A percentile compares a stretch with the other conserved stretches of the same genome.
phyloP scores from a whole-genome alignment of 1,284 basidiomycete genomes.

The Ustilago nuda region DNA sequence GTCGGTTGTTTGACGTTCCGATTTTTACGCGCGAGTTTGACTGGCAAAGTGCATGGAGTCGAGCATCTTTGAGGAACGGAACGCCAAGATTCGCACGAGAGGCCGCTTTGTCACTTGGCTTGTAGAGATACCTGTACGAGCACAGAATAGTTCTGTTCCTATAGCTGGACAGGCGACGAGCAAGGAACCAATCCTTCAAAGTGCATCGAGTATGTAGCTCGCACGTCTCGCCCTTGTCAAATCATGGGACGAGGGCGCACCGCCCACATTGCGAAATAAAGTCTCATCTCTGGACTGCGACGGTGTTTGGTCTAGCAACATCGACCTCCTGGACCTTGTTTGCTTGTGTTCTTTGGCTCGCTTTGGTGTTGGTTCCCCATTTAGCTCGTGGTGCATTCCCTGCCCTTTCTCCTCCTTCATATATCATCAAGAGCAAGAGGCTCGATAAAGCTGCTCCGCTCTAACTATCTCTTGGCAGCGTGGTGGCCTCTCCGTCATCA shows the following conservation, averaged over 20 bases:
- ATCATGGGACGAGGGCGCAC: background rate
- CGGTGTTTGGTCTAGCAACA: background rate
- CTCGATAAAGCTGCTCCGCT: background rate
- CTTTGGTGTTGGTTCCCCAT: conserved; percentile 6
- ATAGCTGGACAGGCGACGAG: background rate
- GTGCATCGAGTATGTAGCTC: background rate
- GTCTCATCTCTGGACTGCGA: background rate
- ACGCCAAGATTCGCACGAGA: conserved; percentile 4
- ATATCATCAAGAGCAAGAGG: background rate
- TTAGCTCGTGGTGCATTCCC: conserved; percentile 3
- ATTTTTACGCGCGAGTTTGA: background rate
- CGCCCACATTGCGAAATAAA: background rate
- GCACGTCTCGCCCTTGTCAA: background rate
- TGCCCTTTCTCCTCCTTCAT: background rate
- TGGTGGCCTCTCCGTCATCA: background rate
- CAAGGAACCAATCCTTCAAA: background rate
- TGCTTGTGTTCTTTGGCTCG: conserved; percentile 8
- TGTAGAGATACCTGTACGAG: background rate
- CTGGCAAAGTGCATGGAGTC: background rate
- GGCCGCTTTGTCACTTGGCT: conserved; percentile 2
- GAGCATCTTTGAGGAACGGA: background rate
- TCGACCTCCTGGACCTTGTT: background rate
- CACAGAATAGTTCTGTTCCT: background rate
- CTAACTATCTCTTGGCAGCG: background rate
- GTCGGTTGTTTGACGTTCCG: conserved; percentile 7